Evolutionary conservation across 257 asterid genomes (phyloP).

Genomic region (Solanum habrochaites): DNA sequence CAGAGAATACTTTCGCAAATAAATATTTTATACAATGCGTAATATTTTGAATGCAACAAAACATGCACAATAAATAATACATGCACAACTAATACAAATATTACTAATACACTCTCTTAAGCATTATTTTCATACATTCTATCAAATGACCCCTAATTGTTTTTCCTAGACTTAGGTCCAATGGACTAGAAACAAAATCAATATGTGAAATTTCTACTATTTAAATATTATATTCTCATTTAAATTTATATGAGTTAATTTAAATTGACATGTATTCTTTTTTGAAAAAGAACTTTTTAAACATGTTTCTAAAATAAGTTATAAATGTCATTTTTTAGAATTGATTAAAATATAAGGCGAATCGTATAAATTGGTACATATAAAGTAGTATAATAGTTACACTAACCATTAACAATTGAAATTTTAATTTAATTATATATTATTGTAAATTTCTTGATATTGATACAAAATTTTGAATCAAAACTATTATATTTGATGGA

Average conservation of each 20-base stretch:
- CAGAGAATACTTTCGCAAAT: too few species aligned
- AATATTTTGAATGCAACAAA: too few species aligned
- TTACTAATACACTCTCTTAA: background rate
- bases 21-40: too few species aligned
- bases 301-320: background rate
- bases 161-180: background rate
- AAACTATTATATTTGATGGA: background rate
- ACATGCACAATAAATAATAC: background rate
- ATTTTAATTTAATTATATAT: background rate
- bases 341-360: too few species aligned
- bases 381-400: too few species aligned
- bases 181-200: background rate
- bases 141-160: background rate
- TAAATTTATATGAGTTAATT: background rate
- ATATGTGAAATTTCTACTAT: background rate
- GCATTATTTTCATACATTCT: too few species aligned
- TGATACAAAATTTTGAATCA: background rate
- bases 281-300: accelerated
- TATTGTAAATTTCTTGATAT: background rate
- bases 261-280: too few species aligned
- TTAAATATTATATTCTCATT: too few species aligned
- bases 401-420: background rate
- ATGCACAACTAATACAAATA: background rate
- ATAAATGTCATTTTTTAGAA: too few species aligned
- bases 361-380: too few species aligned